Conservation (phyloP, 2,329 filamentous ascomycete genomes). For the Fulvia fulva region DNA sequence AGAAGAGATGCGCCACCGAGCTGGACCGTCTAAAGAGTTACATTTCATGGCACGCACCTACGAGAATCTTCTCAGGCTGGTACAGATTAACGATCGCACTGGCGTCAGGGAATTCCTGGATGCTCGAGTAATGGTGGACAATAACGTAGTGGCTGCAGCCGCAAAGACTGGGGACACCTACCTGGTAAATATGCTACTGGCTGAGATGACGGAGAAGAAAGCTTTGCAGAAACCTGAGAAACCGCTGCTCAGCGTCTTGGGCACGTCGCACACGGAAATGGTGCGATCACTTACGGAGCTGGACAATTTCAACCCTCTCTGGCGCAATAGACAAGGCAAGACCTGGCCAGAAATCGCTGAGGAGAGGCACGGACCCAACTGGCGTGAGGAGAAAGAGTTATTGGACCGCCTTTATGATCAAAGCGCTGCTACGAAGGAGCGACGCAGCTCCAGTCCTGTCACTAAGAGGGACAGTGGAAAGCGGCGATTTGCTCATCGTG, state of each 20-base stretch:
- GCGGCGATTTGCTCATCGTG: conserved; percentile 20
- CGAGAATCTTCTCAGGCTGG: conserved; percentile 47
- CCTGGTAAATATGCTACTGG: conserved; percentile 68
- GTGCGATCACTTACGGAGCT: conserved; percentile 52
- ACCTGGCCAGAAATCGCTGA: conserved; percentile 85
- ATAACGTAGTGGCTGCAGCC: conserved; percentile 83
- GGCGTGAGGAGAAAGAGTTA: conserved; percentile 81
- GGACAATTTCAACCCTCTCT: conserved; percentile 73
- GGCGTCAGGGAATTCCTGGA: conserved; percentile 48
- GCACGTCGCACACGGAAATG: conserved; percentile 79
- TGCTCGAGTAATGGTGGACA: conserved; percentile 52
- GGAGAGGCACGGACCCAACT: conserved; percentile 77
- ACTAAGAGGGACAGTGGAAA: conserved; percentile 31
- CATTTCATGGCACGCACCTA: conserved; percentile 49
- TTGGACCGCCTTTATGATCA: conserved; percentile 72
- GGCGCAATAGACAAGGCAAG: conserved; percentile 65
- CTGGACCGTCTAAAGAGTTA: conserved; percentile 37
- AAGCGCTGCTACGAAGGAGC: conserved; percentile 15
- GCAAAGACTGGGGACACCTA: conserved; percentile 88
- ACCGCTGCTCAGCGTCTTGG: conserved; percentile 90
- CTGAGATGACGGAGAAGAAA: conserved; percentile 54
- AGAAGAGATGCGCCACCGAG: conserved; percentile 38
- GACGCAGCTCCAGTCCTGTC: conserved; percentile 35
- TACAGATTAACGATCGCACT: conserved; percentile 46
- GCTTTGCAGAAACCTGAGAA: conserved; percentile 71